These are phyloP conservation scores for Phylloporus sp. DNA, from an alignment of 768 basidiomycete species.

Conservation along the genomic window DNA sequence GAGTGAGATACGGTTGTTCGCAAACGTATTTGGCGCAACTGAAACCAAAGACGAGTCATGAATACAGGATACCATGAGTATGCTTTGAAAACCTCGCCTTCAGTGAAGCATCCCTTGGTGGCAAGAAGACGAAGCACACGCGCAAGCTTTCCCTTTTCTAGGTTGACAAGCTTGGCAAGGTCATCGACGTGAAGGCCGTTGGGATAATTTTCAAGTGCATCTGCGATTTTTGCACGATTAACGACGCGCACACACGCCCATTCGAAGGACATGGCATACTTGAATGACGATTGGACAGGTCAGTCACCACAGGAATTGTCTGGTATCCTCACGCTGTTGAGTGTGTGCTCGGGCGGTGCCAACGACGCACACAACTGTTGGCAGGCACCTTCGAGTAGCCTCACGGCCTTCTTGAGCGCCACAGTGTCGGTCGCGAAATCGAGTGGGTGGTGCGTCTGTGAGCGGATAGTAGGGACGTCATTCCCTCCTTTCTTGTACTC, in stretches of 20 bases:
- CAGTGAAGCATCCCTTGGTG: slow-evolving; percentile 29
- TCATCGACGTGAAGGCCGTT: slow-evolving; percentile 23
- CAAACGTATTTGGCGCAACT: slow-evolving; percentile 28
- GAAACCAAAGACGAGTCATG: background rate
- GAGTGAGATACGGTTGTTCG: slow-evolving; percentile 34
- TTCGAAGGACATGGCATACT: slow-evolving; percentile 24
- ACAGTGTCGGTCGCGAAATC: slow-evolving; percentile 19
- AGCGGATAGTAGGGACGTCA: slow-evolving; percentile 23
- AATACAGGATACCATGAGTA: background rate
- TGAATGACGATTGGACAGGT: background rate
- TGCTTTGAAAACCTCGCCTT: slow-evolving; percentile 14
- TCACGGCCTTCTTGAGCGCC: slow-evolving; percentile 20
- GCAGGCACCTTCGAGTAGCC: background rate
- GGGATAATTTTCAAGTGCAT: slow-evolving; percentile 22
- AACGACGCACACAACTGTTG: slow-evolving; percentile 21
- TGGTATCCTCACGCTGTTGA: slow-evolving; percentile 18
- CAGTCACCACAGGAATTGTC: background rate
- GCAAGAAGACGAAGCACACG: slow-evolving; percentile 31
- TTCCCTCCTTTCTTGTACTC: slow-evolving; percentile 25
- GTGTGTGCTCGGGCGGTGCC: slow-evolving; percentile 26
- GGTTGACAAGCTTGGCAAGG: slow-evolving; percentile 7
- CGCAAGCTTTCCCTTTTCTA: slow-evolving; percentile 29
- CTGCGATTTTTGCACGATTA: slow-evolving; percentile 23
- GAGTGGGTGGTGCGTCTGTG: slow-evolving; percentile 20
- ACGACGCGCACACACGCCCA: slow-evolving; percentile 27